Percentiles rank a stretch among this genome's conserved stretches.
Conservation (phyloP, 768 basidiomycete genomes). For the Termitomyces sp. region DNA sequence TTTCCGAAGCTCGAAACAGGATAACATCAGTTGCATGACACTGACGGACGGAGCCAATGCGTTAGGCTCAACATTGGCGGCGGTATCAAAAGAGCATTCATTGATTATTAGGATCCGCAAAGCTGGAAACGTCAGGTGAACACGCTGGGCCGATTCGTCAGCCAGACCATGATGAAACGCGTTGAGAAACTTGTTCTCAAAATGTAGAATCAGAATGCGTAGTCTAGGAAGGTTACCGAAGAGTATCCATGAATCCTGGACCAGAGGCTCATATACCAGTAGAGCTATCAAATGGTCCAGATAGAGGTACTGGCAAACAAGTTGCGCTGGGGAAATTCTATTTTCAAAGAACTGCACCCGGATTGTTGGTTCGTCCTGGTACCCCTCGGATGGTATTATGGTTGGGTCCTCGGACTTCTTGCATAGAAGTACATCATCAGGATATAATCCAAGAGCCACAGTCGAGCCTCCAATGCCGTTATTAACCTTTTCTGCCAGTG, state of each 20-base stretch:
- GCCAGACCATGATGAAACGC: neutral
- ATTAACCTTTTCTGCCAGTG: neutral
- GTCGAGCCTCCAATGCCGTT: neutral
- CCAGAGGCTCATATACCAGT: neutral
- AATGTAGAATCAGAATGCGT: neutral
- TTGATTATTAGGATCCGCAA: neutral
- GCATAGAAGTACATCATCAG: neutral
- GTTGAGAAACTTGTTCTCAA: neutral
- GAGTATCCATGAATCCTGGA: neutral
- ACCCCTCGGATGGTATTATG: neutral
- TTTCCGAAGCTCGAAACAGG: neutral
- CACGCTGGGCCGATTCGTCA: neutral
- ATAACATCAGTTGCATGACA: neutral
- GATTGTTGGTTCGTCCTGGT: neutral
- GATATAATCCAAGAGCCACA: neutral
- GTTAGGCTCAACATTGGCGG: neutral
- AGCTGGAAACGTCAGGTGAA: neutral
- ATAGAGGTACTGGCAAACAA: neutral
- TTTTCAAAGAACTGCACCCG: fast-evolving
- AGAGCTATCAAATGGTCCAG: neutral
- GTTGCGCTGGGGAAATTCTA: too few species aligned
- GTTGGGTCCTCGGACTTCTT: neutral
- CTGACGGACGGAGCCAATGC: too few species aligned
- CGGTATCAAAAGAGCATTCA: neutral
- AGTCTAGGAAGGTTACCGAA: neutral